Base-by-base conservation (phyloP, 2,329 filamentous ascomycete genomes). In the Furcasterigmium sp. region DNA sequence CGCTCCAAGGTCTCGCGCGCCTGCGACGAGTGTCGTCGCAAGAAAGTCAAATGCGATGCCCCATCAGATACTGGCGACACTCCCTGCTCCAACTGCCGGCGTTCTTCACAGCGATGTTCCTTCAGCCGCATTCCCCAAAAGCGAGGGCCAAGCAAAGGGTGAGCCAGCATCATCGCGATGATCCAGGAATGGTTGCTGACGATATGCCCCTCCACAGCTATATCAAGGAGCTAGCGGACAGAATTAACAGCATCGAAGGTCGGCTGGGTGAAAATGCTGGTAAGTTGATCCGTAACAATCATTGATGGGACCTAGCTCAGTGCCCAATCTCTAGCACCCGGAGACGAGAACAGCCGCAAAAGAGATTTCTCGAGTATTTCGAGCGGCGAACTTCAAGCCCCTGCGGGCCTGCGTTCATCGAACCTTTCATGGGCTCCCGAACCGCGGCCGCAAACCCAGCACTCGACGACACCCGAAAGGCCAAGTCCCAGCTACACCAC, bases 111-210 rank as follows among this genome's bases (percentile, higher is more conserved):
- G n/a, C 70, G 73, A 18, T 95, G 90, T 64, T 76, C 90, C 17
- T 95, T 95, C 59, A 94, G 87, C 62, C 79, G 90, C 40, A 84
- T 93, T 42, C 89, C 88, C 1, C 87, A 93, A 73, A 95, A 93
- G 64, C 77, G 87, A 47, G 89, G 90, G 2, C 89, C 90, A 3
- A 93, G 85, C 58, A 95, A 95, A 76, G 90, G 90, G 75, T 87
- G 74, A 55, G 68, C 49, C 19, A 25, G 9, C n/a, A 32, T 8
- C 15, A 6, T 13, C 13, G n/a, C 14, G 8, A 32, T 3, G 3
- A 32, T 32, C 29, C 3, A 14, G 14, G 11, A 8, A 32, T 28
- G 26, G 36, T 36, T 46, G 46, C 21, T 41, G 14, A 35, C 20
- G 15, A 4, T 19, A 25, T 17, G 23, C 23, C 23, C 7, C 5